Conservation (phyloP, 2,329 filamentous ascomycete genomes). For the Knufia petricola region DNA sequence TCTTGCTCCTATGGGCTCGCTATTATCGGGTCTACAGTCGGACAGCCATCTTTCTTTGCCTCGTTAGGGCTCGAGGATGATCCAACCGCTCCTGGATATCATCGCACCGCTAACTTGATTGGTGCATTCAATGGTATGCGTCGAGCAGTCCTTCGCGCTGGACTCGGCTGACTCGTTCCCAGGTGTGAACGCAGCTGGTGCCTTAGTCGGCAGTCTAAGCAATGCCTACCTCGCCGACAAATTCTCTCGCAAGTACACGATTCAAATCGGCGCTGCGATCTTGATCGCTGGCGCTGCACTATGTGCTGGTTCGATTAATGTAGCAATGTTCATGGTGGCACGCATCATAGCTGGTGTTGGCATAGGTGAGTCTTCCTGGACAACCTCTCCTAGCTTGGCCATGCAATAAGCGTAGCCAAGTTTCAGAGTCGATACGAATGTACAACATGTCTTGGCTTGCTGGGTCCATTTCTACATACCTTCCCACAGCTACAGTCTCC, state of each 20-base stretch:
- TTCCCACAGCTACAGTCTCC: too few relatives aligned
- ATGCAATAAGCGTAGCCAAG: too few relatives aligned
- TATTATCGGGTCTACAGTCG: slow-evolving; percentile 36
- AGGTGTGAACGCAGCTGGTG: slow-evolving; percentile 35
- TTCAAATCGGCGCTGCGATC: slow-evolving; percentile 30
- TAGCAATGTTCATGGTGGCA: slow-evolving; percentile 26
- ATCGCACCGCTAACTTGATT: slow-evolving; percentile 34
- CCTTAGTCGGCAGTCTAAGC: slow-evolving; percentile 29
- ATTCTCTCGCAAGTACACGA: slow-evolving; percentile 30
- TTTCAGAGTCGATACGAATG: too few relatives aligned
- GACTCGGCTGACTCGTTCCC: background rate
- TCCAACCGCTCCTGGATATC: slow-evolving; percentile 32
- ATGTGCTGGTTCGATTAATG: slow-evolving; percentile 20
- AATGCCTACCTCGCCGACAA: slow-evolving; percentile 33
- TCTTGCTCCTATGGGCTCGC: slow-evolving; percentile 28
- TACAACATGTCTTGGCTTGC: too few relatives aligned
- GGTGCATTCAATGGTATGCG: slow-evolving; percentile 35
- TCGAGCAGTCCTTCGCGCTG: background rate
- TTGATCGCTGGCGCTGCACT: slow-evolving; percentile 29
- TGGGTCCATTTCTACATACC: too few relatives aligned
- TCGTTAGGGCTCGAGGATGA: slow-evolving; percentile 32
- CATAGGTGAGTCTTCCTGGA: too few relatives aligned
- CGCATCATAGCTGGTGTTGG: slow-evolving; percentile 26
- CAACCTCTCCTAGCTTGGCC: too few relatives aligned
- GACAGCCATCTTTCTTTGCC: slow-evolving; percentile 38